Evolutionary conservation across 805 yeast genomes (phyloP), one percentile per base, ranked within the genome.

Genomic region (Tetrapisispora iriomotensis): DNA sequence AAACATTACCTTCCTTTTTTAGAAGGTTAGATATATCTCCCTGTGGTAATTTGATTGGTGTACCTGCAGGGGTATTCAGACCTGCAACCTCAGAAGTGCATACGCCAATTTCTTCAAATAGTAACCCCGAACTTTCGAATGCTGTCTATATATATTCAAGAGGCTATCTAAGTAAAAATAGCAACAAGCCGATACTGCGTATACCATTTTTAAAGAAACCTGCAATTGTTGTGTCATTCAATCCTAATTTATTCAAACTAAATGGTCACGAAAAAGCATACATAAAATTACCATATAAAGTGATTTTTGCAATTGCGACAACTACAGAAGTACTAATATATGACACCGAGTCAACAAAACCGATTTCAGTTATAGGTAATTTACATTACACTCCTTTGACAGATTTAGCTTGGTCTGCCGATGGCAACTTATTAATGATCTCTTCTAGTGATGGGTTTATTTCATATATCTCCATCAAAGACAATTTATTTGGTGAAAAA

Each of bases 371-470:
- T 12, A 80, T 81, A 3, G 71, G 83, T 0, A 86, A 86, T 50
- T 66, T 92, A 37, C 98, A 92, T 56, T 88, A 88, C 53, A 79
- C 94, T 2, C 76, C 92, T 1, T 70, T 92, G 25, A 88, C 98
- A 0, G 98, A 92, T 56, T 53, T 90, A 35, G 63, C 80, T 8
- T 92, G 98, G 98, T 71, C 83, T 18, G 60, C 64, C 4, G 87
- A 84, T 58, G 98, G 97, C 0, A 60, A 61, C 13, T 63, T 73
- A 12, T 60, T 92, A 14, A 66, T 90, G 49, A 68, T 83, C 19
- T 77, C 94, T 6, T 83, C 96, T 0, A 82, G 94, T 0, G 98
- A 92, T 58, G 97, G 97, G 15, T 90, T 87, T 57, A 82, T 96
- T 47, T 81, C 95, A 1, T 71, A 71, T 33, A 58, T 88, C 1